Base-by-base conservation (phyloP, 148 eudicot genomes). In the Bassia scoparia region DNA sequence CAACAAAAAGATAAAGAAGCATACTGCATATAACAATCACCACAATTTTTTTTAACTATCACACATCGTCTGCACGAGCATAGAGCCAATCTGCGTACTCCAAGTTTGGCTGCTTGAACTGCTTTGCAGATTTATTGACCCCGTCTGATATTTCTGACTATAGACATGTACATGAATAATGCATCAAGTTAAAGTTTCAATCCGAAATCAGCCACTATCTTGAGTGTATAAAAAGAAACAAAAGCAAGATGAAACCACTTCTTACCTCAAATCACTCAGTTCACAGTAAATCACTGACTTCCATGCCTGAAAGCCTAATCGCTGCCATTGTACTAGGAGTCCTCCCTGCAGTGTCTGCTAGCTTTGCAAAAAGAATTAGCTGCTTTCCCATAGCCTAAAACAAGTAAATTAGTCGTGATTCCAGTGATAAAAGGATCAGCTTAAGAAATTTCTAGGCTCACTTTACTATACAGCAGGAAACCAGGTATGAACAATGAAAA, bases 71-170 rank as follows among this genome's bases (percentile, higher is more conserved):
- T 85, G 88, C 75, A 72, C 84, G 92, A 81, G 98, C 98, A 81
- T 75, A 76, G 93, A 74, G 63, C 98, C 96, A 34, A 91, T 83
- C 81, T 86, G 88, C 82, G 86, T 54, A 91, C 77, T 79, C 98
- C 98, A 77, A 87, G 86, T 85, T 89, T 83, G 43, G 97, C 98
- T 49, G 98, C 95, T 88, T 93, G 89, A 80, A 93, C 92, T 66
- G 81, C 92, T 86, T 93, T 73, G 89, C 84, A 60, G 97, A 93
- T 80, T 90, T 93, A 82, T 76, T 85, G 59, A 93, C 89, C 55
- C 98, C 98, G 70, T 88, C 91, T 58, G 97, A 70, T 77, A 93
- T 85, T 84, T 91, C 98, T 93, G 92, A 83, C 98, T 93, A 82
- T 61, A n/a, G 69, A 64, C 23, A 77, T 43, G 7, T 41, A 74